Base-by-base conservation (phyloP, 352 stramenopile genomes). In the Phytopythium boreale region DNA sequence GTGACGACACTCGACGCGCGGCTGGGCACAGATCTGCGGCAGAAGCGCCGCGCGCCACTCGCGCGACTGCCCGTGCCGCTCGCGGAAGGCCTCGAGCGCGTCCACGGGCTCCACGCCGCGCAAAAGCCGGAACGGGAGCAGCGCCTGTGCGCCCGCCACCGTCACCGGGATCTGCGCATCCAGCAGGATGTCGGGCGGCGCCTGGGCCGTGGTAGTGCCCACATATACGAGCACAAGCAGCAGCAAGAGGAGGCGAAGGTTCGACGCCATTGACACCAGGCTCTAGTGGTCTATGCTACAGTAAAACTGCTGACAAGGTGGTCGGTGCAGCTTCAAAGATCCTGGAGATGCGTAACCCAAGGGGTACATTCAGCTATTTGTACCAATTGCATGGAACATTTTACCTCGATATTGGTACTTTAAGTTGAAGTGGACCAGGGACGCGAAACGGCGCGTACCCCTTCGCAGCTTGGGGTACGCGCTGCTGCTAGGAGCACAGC, bases 81-180 rank as follows among this genome's bases (percentile, higher is more conserved):
- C 26, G 24, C 80, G 80, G 64, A 89, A 83, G 24, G 53, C 55
- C 56, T 88, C 80, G 56, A 89, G 72, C 10, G 67, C 67, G 64
- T 88, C 80, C 27, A 88, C 76, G 22, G 80, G 80, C 49, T 88
- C 80, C 34, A 84, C 64, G 19, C 68, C 69, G 0, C 66, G 70
- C 3, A 81, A 62, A 29, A 85, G 22, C 56, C 78, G 10, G 51
- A 85, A 74, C 41, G 51, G 47, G 58, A 41, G 44, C 58, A 56
- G 43, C 58, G n/a, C 44, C 44, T 34, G 20, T 19, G 31, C 58
- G 9, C 43, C 34, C 11, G 58, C 43, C 57, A 53, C 10, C 37
- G 24, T 4, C 58, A 63, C 29, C 20, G 44, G 58, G 26, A 63
- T 49, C 58, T 53, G 41, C 26, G 44, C 58, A 11, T 56, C 58